Evolutionary conservation across 306 rosid genomes (phyloP).

Genomic region (Mimosa pudica): DNA sequence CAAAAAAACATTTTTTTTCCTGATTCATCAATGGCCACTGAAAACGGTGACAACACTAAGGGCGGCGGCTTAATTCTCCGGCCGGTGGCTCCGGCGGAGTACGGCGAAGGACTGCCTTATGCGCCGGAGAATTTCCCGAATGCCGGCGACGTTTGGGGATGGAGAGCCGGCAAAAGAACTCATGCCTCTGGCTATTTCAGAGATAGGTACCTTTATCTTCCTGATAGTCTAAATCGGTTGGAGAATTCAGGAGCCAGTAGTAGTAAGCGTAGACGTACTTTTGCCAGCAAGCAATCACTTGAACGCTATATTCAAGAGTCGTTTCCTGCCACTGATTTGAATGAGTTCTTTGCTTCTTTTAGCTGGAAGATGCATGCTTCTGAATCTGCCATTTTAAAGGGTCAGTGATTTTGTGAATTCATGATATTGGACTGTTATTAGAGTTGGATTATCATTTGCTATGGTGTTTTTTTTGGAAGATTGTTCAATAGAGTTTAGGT

Average conservation of each 20-base stretch:
- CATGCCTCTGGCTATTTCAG: neutral
- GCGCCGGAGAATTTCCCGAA: slow-evolving; percentile 91
- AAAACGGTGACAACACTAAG: slow-evolving; percentile 30
- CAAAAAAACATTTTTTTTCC: neutral
- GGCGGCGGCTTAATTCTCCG: slow-evolving; percentile 17
- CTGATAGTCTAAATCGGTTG: neutral
- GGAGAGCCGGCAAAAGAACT: slow-evolving; percentile 78
- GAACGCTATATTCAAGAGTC: slow-evolving; percentile 8
- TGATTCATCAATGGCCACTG: slow-evolving; percentile 41
- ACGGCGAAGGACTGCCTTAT: slow-evolving; percentile 81
- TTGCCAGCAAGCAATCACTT: slow-evolving; percentile 3
- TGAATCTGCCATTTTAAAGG: neutral
- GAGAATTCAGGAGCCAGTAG: neutral
- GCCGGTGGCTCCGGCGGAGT: slow-evolving; percentile 43
- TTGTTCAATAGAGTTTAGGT: neutral
- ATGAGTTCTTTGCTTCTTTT: slow-evolving; percentile 9
- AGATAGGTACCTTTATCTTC: slow-evolving; percentile 21
- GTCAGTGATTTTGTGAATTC: neutral
- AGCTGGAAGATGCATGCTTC: slow-evolving; percentile 3
- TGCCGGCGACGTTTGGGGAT: slow-evolving; percentile 74
- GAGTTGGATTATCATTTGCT: neutral
- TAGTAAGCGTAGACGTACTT: neutral
- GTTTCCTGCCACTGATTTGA: neutral
- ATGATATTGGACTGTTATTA: neutral
- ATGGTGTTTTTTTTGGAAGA: neutral